Base-by-base conservation (phyloP, 1,139 yeast genomes). In the Kurtzmaniella quercitrusa region DNA sequence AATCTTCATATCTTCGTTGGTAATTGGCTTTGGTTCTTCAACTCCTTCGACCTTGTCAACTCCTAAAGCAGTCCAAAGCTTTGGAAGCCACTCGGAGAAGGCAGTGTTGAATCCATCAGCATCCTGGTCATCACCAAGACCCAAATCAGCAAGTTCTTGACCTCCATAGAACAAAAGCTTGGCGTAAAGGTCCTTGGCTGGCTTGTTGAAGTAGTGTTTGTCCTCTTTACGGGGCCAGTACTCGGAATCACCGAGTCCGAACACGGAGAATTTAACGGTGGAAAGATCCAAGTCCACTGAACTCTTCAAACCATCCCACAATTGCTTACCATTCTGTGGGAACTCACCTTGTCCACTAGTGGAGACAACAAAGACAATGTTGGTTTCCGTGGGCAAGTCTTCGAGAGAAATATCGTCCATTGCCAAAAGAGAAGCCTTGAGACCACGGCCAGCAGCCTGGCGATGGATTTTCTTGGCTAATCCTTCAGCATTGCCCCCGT, bases 201-300 rank as follows among this genome's bases (percentile, higher is more conserved):
- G 98, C 63, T 90, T 90, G 70, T 91, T 91, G 68, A 89, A 91
- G 68, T 88, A 91, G 62, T 86, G 93, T 56, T 84, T 84, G 66
- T 91, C 98, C 66, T 91, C 96, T 65, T 88, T 87, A 70, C 98
- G 81, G 57, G 98, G 98, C 98, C 98, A 91, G 71, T 91, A 91
- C 58, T 81, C 79, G 41, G 96, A 86, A 64, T 91, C 98, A 67
- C 98, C 98, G 55, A 91, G 73, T 57, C 96, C 96, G 57, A 91
- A 91, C 16, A 85, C 90, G 14, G 95, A 77, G 52, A 78, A 81
- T 53, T 79, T 84, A 49, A 87, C 73, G 41, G 77, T 63, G 9
- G 89, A 80, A 49, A 90, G 76, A 58, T 89, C 96, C 49, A 84
- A 65, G 52, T 86, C 94, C 45, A 80, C 77, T 25, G 86, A 65